Conservation (phyloP, 345 rosid genomes). For the Mallotus nudiflorus region DNA sequence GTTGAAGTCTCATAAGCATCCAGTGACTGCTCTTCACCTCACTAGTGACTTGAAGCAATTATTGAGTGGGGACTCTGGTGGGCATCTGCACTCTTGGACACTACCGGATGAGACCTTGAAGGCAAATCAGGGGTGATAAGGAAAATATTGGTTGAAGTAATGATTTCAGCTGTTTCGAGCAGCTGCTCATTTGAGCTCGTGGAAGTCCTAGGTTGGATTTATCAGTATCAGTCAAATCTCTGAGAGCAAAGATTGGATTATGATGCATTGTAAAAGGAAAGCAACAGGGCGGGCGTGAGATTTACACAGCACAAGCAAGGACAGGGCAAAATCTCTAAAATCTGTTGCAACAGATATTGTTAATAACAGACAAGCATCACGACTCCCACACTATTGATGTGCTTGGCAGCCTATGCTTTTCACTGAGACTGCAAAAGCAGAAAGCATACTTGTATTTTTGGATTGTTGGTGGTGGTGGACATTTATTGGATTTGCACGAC, state of each 20-base stretch:
- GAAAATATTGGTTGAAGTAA: background rate
- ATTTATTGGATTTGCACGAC: conserved; percentile 26
- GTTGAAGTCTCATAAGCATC: conserved; percentile 80
- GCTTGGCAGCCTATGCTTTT: conserved; percentile 8
- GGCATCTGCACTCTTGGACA: conserved; percentile 92
- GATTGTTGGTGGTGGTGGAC: conserved; percentile 16
- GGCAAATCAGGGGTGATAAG: conserved; percentile 53
- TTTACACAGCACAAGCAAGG: conserved; percentile 13
- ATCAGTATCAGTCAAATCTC: conserved; percentile 21
- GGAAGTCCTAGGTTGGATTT: conserved; percentile 21
- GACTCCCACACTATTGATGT: background rate
- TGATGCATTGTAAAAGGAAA: conserved; percentile 4
- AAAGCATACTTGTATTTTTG: conserved; percentile 25
- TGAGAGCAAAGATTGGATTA: conserved; percentile 2
- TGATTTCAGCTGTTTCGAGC: conserved; percentile 22
- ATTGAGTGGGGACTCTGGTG: conserved; percentile 86
- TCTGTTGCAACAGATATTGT: background rate
- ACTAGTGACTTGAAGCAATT: conserved; percentile 86
- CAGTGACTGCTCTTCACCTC: conserved; percentile 84
- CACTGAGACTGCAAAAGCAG: conserved; percentile 17
- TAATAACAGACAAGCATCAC: conserved; percentile 12
- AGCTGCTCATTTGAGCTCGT: conserved; percentile 11
- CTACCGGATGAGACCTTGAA: conserved; percentile 76
- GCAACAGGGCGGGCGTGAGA: conserved; percentile 35
- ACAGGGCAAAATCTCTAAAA: background rate